A percentile compares a stretch with the other conserved stretches of the same genome.
phyloP scores from a whole-genome alignment of 192 early-diverging fungal genomes.

The Gaertneriomyces semiglobifer region DNA sequence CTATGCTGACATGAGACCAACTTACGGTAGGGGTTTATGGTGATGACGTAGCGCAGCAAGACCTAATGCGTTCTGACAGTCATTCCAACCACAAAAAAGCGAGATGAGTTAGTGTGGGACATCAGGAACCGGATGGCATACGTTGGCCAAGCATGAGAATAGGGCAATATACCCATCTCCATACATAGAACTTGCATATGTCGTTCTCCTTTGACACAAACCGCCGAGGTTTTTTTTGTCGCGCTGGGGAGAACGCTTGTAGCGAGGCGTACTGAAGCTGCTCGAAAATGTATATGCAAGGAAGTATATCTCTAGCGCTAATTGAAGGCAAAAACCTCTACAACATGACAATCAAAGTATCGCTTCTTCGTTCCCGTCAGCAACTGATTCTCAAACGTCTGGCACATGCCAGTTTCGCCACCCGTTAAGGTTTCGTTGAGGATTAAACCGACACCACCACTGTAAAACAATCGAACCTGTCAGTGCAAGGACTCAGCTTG shows the following conservation, averaged over 20 bases:
- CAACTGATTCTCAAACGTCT: slow-evolving; percentile 40
- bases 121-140: slow-evolving; percentile 19
- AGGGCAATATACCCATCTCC: no score
- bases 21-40: slow-evolving; percentile 12
- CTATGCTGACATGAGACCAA: neutral
- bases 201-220: no score
- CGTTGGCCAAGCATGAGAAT: no score
- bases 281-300: no score
- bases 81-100: slow-evolving; percentile 29
- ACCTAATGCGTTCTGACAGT: slow-evolving; percentile 9
- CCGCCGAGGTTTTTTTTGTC: no score
- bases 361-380: slow-evolving; percentile 36
- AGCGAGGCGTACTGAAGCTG: no score
- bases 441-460: slow-evolving; percentile 31
- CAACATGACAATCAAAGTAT: slow-evolving; percentile 36
- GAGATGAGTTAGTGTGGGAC: slow-evolving; percentile 32
- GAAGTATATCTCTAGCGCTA: slow-evolving; percentile 1
- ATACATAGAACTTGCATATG: no score
- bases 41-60: neutral
- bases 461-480: slow-evolving; percentile 1
- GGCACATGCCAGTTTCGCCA: slow-evolving; percentile 34
- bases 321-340: slow-evolving; percentile 44
- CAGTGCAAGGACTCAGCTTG: no score
- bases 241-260: no score
- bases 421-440: slow-evolving; percentile 34